Evolutionary conservation across 352 stramenopile genomes (phyloP).

Genomic region (Globisporangium ultimum): DNA sequence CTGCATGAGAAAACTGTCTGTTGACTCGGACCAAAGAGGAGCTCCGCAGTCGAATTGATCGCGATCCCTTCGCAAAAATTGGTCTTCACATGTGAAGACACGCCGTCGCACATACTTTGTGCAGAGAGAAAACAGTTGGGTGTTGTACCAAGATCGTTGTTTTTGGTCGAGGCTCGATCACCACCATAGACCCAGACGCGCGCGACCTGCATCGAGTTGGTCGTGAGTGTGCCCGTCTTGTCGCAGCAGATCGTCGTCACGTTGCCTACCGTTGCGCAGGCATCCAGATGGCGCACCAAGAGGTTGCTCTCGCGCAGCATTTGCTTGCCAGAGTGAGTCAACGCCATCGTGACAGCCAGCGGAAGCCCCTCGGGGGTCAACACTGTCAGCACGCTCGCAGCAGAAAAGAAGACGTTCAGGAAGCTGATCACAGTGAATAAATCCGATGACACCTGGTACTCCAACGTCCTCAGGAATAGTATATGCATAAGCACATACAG

Average conservation of each 20-base stretch:
- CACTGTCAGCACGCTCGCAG: slow-evolving; percentile 77
- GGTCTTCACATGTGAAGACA: not conserved
- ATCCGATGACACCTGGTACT: no score
- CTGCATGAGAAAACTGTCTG: no score
- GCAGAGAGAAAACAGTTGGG: no score
- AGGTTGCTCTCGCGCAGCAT: slow-evolving; percentile 97
- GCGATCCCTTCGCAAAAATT: slow-evolving; percentile 71
- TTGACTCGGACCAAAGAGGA: no score
- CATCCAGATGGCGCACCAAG: slow-evolving; percentile 90
- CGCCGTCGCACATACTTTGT: no score
- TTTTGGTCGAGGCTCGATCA: no score
- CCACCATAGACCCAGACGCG: slow-evolving; percentile 49
- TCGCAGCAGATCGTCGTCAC: slow-evolving; percentile 97
- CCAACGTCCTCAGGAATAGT: no score
- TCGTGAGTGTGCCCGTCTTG: slow-evolving; percentile 95
- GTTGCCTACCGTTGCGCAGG: slow-evolving; percentile 97
- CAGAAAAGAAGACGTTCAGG: slow-evolving; percentile 53
- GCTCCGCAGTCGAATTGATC: slow-evolving; percentile 83
- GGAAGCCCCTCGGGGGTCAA: slow-evolving; percentile 91
- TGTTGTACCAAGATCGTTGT: no score
- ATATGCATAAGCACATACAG: slow-evolving; percentile 25
- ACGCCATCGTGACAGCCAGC: slow-evolving; percentile 85
- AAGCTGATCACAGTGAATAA: slow-evolving; percentile 34
- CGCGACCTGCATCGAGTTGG: slow-evolving; percentile 94
- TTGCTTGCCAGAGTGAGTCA: slow-evolving; percentile 90